Base-by-base conservation (phyloP, 192 early-diverging fungal species). In the Pecoramyces ruminantium region DNA sequence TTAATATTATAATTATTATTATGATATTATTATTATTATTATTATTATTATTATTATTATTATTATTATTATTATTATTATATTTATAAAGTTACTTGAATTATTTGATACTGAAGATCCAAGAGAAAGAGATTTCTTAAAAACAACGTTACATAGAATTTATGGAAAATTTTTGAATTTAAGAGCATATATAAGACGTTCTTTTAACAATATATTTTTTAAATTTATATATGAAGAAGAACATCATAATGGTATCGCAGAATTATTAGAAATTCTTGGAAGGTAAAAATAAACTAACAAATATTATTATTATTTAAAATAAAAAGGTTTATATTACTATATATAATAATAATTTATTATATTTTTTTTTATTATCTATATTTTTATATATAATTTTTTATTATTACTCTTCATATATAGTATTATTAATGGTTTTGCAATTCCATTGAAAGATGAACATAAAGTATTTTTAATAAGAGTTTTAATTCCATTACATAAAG, bases 41-140 rank as follows among this genome's bases (percentile, higher is more conserved):
- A 39, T 81, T 0, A 81, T 83, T n/a, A 38, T 79, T 13, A 28
- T 78, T 78, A 28, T 16, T 77, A 67, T 80, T 18, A 4, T 34
- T 38, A 1, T 80, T 15, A 28, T 67, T 28, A 18, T 78, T 29
- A 51, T 34, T n/a, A n/a, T 29, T 51, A n/a, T 78, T 39, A 38
- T 27, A 78, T 29, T 80, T 81, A 78, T 81, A 29, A 86, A 98
- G 96, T 87, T 99, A 13, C 86, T 99, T 81, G 96, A 97, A 78
- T 86, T 99, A n/a, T 99, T 99, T 86, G 97, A 99, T 84, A 95
- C 94, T 82, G 98, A 99, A 85, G 98, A 99, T 88, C 96, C 97
- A 17, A 89, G 97, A 79, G 98, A 99, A 89, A 92, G 98, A 78
- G 98, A 99, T 87, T 97, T 97, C 83, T 88, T 98, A 51, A 99